Conservation (phyloP, 805 yeast species). For the Metschnikowia lochheadii region DNA sequence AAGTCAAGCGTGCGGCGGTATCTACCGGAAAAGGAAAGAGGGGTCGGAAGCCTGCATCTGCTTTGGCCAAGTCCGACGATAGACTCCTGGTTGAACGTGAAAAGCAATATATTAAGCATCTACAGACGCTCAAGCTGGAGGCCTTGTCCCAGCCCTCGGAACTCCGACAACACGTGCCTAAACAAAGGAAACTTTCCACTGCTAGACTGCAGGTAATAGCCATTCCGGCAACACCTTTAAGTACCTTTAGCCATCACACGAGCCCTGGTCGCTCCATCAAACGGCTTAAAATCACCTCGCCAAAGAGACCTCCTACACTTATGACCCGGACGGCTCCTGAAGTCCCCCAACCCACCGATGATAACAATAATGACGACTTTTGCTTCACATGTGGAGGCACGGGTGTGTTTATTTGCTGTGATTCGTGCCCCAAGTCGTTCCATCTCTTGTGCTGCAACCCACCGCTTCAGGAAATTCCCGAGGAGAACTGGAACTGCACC, state of each 20-base stretch:
- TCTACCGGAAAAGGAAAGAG: conserved; percentile 43
- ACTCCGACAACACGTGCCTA: conserved; percentile 13
- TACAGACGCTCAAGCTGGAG: conserved; percentile 16
- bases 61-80: conserved; percentile 15
- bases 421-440: conserved; percentile 85
- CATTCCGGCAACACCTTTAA: conserved; percentile 5
- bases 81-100: conserved; percentile 12
- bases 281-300: conserved; percentile 31
- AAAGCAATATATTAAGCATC: conserved; percentile 11
- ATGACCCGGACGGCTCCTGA: conserved; percentile 11
- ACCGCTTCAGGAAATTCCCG: conserved; percentile 81
- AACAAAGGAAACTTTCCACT: conserved; percentile 17
- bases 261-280: conserved; percentile 8
- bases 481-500: conserved; percentile 84
- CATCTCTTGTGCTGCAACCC: conserved; percentile 92
- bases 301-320: conserved; percentile 26
- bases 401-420: conserved; percentile 91
- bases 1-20: conserved; percentile 51
- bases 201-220: conserved; percentile 10
- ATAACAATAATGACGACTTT: conserved; percentile 68
- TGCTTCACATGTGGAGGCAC: conserved; percentile 88
- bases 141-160: conserved; percentile 11
- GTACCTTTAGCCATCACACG: not conserved
- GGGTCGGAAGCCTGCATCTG: conserved; percentile 19
- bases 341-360: conserved; percentile 12